Percentiles rank a stretch among this genome's conserved stretches.
These are phyloP conservation scores for Moesziomyces sp. DNA, from an alignment of 1,284 basidiomycete genomes.

Conservation along the genomic window DNA sequence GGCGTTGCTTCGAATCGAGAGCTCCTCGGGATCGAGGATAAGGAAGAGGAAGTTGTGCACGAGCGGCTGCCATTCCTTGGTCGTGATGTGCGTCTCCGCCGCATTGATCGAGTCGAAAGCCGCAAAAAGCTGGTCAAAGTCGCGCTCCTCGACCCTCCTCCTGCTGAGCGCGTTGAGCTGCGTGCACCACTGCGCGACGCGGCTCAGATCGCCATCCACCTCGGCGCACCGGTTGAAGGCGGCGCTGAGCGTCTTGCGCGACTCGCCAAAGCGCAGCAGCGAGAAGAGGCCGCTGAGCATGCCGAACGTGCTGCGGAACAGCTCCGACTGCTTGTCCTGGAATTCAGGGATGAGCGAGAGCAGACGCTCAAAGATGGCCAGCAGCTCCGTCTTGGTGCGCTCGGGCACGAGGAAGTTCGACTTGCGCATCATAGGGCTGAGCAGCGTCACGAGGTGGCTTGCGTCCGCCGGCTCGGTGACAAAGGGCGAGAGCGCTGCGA, in stretches of 20 bases:
- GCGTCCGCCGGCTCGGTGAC: slow-evolving; percentile 80
- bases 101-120: slow-evolving; percentile 85
- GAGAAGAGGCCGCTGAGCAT: slow-evolving; percentile 61
- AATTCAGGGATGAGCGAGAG: slow-evolving; percentile 80
- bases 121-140: slow-evolving; percentile 85
- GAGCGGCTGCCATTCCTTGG: slow-evolving; percentile 81
- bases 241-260: slow-evolving; percentile 51
- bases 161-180: slow-evolving; percentile 85
- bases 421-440: slow-evolving; percentile 84
- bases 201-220: slow-evolving; percentile 41
- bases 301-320: slow-evolving; percentile 49
- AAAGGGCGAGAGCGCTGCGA: slow-evolving; percentile 83
- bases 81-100: slow-evolving; percentile 69
- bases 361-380: slow-evolving; percentile 80
- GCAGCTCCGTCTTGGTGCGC: slow-evolving; percentile 84
- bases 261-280: slow-evolving; percentile 45
- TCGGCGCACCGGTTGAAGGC: slow-evolving; percentile 60
- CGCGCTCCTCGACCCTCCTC: slow-evolving; percentile 87
- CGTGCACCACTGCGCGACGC: slow-evolving; percentile 48
- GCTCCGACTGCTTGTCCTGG: slow-evolving; percentile 39
- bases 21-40: slow-evolving; percentile 88
- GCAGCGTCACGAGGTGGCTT: slow-evolving; percentile 77
- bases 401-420: slow-evolving; percentile 83
- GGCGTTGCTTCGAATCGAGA: slow-evolving; percentile 87
- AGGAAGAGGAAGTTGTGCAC: slow-evolving; percentile 86